These are phyloP conservation scores for Hypomontagnella monticulosa DNA, from an alignment of 495 filamentous ascomycete genomes.

Conservation along the genomic window DNA sequence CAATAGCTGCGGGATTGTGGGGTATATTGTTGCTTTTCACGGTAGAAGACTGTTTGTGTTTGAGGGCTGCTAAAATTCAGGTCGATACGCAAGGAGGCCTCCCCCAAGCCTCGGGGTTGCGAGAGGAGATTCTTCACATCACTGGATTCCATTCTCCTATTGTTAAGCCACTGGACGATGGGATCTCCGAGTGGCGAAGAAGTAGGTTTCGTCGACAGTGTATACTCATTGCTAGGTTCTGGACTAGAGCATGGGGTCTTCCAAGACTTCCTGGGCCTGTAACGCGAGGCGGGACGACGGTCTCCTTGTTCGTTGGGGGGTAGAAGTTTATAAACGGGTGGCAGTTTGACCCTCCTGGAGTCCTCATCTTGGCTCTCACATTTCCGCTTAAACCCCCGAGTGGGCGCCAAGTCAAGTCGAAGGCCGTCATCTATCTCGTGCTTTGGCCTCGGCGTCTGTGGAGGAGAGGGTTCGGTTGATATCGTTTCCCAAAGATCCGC, in stretches of 20 bases:
- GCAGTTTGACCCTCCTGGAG: constrained; percentile 13
- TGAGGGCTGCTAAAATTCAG: background rate
- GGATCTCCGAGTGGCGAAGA: constrained; percentile 21
- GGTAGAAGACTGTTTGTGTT: constrained; percentile 9
- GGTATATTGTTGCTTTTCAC: constrained; percentile 17
- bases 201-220: background rate
- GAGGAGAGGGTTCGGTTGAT: constrained; percentile 25
- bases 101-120: constrained; percentile 15
- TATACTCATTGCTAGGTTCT: constrained; percentile 21
- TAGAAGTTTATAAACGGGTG: constrained; percentile 11
- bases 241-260: constrained; percentile 24
- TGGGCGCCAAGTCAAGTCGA: constrained; percentile 16
- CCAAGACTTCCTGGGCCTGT: background rate
- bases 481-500: constrained; percentile 26
- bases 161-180: constrained; percentile 41
- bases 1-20: background rate
- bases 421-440: constrained; percentile 22
- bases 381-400: constrained; percentile 18
- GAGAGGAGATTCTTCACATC: constrained; percentile 24
- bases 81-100: background rate
- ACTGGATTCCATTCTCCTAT: constrained; percentile 17
- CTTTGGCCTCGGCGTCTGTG: constrained; percentile 21
- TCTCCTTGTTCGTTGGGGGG: background rate
- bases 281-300: background rate
- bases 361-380: constrained; percentile 2